Percentiles rank a stretch among this genome's conserved stretches.
Evolutionary conservation across 225 moss, liverwort and hornwort genomes (phyloP).

Genomic region (Lunularia cruciata): DNA sequence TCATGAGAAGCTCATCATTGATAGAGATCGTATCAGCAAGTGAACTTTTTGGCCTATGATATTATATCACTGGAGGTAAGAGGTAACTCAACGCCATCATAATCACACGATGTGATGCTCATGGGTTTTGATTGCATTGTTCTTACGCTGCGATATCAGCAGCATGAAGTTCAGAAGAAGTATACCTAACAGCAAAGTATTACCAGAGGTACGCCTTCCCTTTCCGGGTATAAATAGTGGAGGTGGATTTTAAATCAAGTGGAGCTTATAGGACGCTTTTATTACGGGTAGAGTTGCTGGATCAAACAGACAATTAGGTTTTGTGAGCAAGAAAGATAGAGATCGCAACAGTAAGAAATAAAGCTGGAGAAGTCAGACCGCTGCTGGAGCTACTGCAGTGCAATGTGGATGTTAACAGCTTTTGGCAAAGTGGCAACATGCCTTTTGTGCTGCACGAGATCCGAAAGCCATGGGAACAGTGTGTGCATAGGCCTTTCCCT

Average conservation of each 20-base stretch:
- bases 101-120: background rate
- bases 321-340: background rate
- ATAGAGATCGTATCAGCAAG: too few species aligned
- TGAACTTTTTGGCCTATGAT: too few species aligned
- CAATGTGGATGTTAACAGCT: background rate
- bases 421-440: background rate
- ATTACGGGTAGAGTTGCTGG: background rate
- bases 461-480: background rate
- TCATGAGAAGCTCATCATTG: background rate
- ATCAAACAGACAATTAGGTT: too few species aligned
- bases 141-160: background rate
- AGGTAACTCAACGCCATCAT: too few species aligned
- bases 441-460: background rate
- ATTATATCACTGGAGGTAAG: too few species aligned
- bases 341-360: background rate
- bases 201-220: background rate
- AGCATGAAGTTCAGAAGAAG: background rate
- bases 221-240: background rate
- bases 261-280: background rate
- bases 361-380: slow-evolving; percentile 1
- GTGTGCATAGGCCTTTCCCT: background rate
- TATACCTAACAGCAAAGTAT: too few species aligned
- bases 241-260: background rate
- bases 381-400: background rate
- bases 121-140: background rate